Evolutionary conservation across 2,329 filamentous ascomycete genomes (phyloP).

Genomic region (Xylariaceae sp.): DNA sequence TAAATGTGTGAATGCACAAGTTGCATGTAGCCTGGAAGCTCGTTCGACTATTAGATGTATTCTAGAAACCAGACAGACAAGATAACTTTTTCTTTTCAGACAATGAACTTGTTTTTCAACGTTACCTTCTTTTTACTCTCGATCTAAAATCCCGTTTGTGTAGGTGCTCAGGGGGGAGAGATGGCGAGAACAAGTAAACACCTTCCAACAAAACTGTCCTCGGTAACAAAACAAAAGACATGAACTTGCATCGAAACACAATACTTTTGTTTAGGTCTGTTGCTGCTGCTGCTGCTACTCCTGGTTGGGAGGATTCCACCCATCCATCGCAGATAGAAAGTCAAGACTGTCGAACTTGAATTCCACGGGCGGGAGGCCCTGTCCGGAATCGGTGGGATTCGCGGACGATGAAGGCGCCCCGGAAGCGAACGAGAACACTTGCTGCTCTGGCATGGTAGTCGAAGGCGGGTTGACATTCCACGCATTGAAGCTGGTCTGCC

Average conservation of each 20-base stretch:
- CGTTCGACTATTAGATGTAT: neutral
- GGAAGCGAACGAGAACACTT: slow-evolving; percentile 30
- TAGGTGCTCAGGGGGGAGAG: neutral
- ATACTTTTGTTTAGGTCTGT: neutral
- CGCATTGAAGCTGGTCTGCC: slow-evolving; percentile 53
- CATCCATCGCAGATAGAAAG: slow-evolving; percentile 28
- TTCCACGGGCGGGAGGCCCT: slow-evolving; percentile 22
- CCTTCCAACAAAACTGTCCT: neutral
- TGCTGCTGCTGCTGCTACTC: slow-evolving; percentile 17
- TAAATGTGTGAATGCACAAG: neutral
- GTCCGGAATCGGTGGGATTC: slow-evolving; percentile 14
- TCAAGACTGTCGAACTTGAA: slow-evolving; percentile 29
- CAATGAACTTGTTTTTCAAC: too few relatives aligned
- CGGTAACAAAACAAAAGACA: neutral
- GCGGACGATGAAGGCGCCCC: slow-evolving; percentile 15
- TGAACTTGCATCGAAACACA: neutral
- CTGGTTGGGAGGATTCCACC: slow-evolving; percentile 28
- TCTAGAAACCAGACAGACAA: neutral
- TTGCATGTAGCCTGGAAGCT: neutral
- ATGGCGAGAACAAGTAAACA: neutral
- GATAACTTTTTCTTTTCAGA: neutral
- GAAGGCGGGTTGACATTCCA: slow-evolving; percentile 37
- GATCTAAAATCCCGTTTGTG: neutral
- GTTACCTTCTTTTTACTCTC: neutral
- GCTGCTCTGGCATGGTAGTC: slow-evolving; percentile 31